These are phyloP conservation scores for Phoma sp. DNA, from an alignment of 2,329 filamentous ascomycete species.

Conservation along the genomic window DNA sequence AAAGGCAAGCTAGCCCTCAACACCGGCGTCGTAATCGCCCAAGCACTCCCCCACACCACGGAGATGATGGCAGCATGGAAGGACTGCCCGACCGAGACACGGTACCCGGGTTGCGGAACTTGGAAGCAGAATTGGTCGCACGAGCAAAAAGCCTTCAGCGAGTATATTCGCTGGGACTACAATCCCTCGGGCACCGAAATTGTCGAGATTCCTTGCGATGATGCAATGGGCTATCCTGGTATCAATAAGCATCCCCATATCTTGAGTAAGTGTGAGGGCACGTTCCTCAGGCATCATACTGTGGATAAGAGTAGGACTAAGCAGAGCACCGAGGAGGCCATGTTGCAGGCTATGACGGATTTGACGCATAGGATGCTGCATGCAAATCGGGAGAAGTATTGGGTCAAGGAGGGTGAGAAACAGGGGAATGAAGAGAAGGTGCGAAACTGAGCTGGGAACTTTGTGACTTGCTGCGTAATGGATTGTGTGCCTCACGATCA, in stretches of 20 bases:
- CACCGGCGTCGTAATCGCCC: constrained; percentile 50
- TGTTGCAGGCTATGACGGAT: constrained; percentile 22
- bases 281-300: constrained; percentile 41
- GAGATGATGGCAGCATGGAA: constrained; percentile 42
- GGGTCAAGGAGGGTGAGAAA: constrained; percentile 13
- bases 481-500: neutral
- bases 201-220: constrained; percentile 42
- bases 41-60: constrained; percentile 35
- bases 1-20: constrained; percentile 47
- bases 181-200: constrained; percentile 33
- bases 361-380: constrained; percentile 19
- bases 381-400: constrained; percentile 14
- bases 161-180: constrained; percentile 46
- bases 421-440: neutral
- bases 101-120: constrained; percentile 33
- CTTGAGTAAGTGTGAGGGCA: constrained; percentile 29
- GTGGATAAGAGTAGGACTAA: constrained; percentile 27
- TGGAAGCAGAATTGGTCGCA: constrained; percentile 41
- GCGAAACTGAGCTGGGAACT: neutral
- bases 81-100: constrained; percentile 34
- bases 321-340: constrained; percentile 22
- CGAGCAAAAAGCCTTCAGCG: constrained; percentile 44
- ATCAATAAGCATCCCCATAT: constrained; percentile 19
- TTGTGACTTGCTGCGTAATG: neutral
- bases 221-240: constrained; percentile 43